Conservation (phyloP, 2,329 filamentous ascomycete species). For the Ceratocystis cubensis region DNA sequence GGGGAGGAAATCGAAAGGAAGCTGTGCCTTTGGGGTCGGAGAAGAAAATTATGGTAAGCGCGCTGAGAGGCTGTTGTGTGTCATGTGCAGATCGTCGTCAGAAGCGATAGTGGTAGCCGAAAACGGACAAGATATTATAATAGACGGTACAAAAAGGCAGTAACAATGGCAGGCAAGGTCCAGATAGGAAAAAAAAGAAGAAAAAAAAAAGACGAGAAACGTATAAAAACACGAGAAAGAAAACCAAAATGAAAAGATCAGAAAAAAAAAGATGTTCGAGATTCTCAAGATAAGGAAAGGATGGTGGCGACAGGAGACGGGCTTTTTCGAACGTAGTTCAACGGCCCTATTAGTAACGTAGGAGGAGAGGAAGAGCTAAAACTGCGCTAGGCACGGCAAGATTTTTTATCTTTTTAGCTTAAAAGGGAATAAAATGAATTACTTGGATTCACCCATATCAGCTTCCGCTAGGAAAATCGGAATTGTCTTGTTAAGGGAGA, state of each 20-base stretch:
- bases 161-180: no score
- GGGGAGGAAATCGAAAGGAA: no score
- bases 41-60: no score
- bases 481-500: no score
- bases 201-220: not conserved
- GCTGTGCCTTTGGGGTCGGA: no score
- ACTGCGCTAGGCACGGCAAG: conserved; percentile 9
- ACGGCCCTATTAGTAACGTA: conserved; percentile 9
- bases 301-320: conserved; percentile 2
- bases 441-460: no score
- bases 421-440: no score
- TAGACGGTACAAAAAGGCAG: not conserved
- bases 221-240: not conserved
- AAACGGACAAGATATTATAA: no score
- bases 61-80: no score
- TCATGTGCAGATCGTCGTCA: no score
- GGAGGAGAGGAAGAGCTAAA: not conserved
- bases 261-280: not conserved
- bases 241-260: not conserved
- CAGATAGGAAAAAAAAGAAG: not conserved
- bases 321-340: conserved; percentile 5
- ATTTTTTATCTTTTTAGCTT: not conserved
- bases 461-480: no score
- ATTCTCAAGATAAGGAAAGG: not conserved
- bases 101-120: no score